Base-by-base conservation (phyloP, 1,139 yeast species). In the Suhomyces choctaworum region DNA sequence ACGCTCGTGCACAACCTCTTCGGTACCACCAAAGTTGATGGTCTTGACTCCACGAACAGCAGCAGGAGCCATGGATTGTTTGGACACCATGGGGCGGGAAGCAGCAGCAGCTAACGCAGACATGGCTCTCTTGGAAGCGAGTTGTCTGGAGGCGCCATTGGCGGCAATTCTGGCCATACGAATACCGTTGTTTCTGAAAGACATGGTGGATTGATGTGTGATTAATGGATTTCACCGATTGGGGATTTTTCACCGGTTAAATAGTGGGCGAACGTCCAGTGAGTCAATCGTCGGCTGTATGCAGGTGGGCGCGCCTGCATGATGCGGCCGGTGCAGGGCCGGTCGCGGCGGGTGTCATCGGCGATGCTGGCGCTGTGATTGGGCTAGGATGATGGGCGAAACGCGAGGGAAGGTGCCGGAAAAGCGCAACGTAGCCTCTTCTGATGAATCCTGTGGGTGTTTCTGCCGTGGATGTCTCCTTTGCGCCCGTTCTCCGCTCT, bases 1-100 rank as follows among this genome's bases (percentile, higher is more conserved):
- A 74, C 98, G 88, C 78, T 92, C 97, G 78, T 92, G 92, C 53
- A 92, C 98, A 56, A 83, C 71, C 76, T 90, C 97, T 62, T 85
- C 90, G 53, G 82, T 80, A 70, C 97, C 97, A 67, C 89, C 97
- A 62, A 92, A 92, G 82, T 88, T 88, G 74, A 92, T 94, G 73
- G 89, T 80, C 80, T 92, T 88, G 60, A 90, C 66, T 73, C 97
- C 97, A 73, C 97, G 87, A 52, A 71, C 65, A 51, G 71, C 72
- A 48, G 58, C 48, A 37, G 67, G 59, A 37, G 67, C 60, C 42
- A 54, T 44, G 25, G 68, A 54, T 50, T 55, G 56, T 48, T 54
- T 56, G 36, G 72, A 58, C 47, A 71, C 59, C 46, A 71, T 50
- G 55, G 80, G 73, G 64, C 70, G 64, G 49, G 73, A 60, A 50